These are phyloP conservation scores for Rhododendron ovatum DNA, from an alignment of 148 eudicot species.

Conservation along the genomic window DNA sequence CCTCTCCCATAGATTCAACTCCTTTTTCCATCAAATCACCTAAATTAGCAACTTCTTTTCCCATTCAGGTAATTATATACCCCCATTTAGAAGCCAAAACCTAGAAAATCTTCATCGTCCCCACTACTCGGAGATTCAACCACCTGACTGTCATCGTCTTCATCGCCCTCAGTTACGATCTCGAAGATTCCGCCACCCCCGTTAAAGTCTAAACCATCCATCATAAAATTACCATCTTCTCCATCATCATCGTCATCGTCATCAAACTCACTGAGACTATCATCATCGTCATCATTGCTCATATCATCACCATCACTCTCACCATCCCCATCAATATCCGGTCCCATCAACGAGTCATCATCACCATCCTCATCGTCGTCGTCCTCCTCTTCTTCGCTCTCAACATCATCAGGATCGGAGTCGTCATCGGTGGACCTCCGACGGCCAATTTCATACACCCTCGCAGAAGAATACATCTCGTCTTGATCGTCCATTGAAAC, in stretches of 20 bases:
- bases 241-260: conserved; percentile 49
- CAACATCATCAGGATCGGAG: conserved; percentile 95
- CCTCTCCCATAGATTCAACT: neutral
- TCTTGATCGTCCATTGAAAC: conserved; percentile 85
- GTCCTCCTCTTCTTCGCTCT: conserved; percentile 71
- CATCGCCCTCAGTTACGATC: conserved; percentile 75
- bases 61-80: neutral
- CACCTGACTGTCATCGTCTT: conserved; percentile 62
- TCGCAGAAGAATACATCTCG: conserved; percentile 84
- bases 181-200: conserved; percentile 63
- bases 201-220: conserved; percentile 42
- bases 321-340: conserved; percentile 51
- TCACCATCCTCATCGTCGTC: conserved; percentile 77
- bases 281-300: conserved; percentile 65
- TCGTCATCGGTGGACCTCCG: conserved; percentile 86
- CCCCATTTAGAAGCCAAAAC: conserved; percentile 21
- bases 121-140: conserved; percentile 67
- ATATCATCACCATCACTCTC: conserved; percentile 62
- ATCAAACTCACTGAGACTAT: conserved; percentile 45
- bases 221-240: conserved; percentile 64
- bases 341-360: conserved; percentile 47
- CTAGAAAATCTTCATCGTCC: conserved; percentile 55
- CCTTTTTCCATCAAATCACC: conserved; percentile 6
- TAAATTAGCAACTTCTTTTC: neutral
- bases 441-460: conserved; percentile 89